Base-by-base conservation (phyloP, 2,329 filamentous ascomycete genomes). In the Diplodia mutila region DNA sequence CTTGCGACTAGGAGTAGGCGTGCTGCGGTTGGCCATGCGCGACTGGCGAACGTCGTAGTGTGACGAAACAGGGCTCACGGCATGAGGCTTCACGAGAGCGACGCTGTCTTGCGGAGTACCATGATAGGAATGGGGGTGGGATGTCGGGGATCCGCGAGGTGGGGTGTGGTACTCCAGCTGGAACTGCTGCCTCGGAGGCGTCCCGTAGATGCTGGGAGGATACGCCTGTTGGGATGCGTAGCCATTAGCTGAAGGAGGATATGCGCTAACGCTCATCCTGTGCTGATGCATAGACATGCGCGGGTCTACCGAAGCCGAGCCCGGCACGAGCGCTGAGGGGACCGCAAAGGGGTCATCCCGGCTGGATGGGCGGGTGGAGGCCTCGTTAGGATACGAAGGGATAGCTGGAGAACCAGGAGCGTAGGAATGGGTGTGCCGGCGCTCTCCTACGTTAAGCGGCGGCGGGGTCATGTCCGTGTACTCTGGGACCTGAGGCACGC, bases 1-100 rank as follows among this genome's bases (percentile, higher is more conserved):
- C 76, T 94, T 94, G 64, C 91, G 87, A 8, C 80, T 80, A n/a
- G n/a, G n/a, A 14, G 34, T 4, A 9, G 82, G 80, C 39, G 85
- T 86, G 70, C 71, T 84, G 77, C 71, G 81, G 74, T 71, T 78
- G 78, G 70, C 84, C 76, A 72, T 79, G 32, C 78, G 73, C 48
- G 79, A 77, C 49, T 73, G 77, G 67, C 84, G 70, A 52, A 73
- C 76, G 23, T 76, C 71, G 2, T 69, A 66, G 34, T 75, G 69
- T 70, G 76, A 70, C 49, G 78, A 67, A 59, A 75, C 77, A 16
- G 84, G 84, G 53, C 80, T 85, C 64, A 79, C 76, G 18, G 77
- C 79, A 37, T 80, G 77, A n/a, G 78, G 79, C 69, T 80, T 82
- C 65, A 81, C 74, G 21, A 81, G 74, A 9, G 79, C 77, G 2